Evolutionary conservation across 164 flowering plant species (phyloP).

Genomic region (Vitis labrusca): DNA sequence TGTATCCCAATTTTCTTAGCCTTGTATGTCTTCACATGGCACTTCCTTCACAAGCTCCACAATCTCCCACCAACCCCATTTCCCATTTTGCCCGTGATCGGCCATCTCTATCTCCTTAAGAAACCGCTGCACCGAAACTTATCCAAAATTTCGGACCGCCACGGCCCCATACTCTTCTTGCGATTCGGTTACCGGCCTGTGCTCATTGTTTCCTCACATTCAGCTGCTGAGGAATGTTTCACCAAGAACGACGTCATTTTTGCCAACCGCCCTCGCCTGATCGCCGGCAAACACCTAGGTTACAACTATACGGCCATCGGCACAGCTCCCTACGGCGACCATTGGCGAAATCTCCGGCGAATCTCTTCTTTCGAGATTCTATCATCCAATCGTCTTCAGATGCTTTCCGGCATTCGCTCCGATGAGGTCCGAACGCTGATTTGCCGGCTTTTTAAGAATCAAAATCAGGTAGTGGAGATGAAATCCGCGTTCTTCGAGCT

Average conservation of each 20-base stretch:
- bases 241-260: constrained; percentile 18
- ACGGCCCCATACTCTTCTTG: constrained; percentile 9
- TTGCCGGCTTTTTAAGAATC: background rate
- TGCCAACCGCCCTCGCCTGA: constrained; percentile 11
- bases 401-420: background rate
- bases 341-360: constrained; percentile 15
- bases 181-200: constrained; percentile 4
- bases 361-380: constrained; percentile 12
- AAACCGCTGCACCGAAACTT: constrained; percentile 11
- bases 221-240: constrained; percentile 18
- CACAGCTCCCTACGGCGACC: constrained; percentile 13
- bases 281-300: constrained; percentile 8
- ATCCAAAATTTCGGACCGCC: background rate
- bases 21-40: background rate
- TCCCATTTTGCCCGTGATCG: constrained; percentile 9
- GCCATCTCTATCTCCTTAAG: constrained; percentile 4
- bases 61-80: constrained; percentile 6
- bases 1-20: background rate
- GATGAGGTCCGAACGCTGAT: constrained; percentile 5
- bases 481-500: constrained; percentile 10
- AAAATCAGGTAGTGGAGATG: background rate
- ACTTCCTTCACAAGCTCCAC: background rate
- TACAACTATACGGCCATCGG: constrained; percentile 11
- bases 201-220: constrained; percentile 11
- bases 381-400: constrained; percentile 6